These are phyloP conservation scores for Nitzschia sp. DNA, from an alignment of 108 stramenopile genomes.

Conservation along the genomic window DNA sequence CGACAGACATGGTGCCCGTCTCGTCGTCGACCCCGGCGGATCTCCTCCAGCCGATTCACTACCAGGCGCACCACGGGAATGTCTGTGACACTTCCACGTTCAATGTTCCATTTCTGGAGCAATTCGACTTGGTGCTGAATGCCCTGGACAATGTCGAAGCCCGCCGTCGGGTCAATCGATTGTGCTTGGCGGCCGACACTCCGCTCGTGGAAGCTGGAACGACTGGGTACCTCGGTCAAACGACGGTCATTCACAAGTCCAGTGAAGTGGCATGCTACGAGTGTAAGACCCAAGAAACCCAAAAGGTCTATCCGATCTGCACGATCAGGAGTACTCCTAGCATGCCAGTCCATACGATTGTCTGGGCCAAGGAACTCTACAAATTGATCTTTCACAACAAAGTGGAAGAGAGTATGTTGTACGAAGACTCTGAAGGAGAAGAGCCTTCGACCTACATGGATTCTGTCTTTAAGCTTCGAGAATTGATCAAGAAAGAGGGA, in stretches of 20 bases:
- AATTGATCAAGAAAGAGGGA: conserved; percentile 18
- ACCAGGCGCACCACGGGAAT: conserved; percentile 89
- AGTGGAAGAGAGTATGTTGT: conserved; percentile 88
- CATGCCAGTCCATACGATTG: conserved; percentile 99
- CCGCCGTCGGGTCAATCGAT: conserved; percentile 96
- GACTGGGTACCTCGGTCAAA: conserved; percentile 98
- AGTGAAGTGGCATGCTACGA: conserved; percentile 95
- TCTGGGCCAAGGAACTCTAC: conserved; percentile 99
- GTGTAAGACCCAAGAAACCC: conserved; percentile 93
- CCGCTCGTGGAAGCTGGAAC: conserved; percentile 98
- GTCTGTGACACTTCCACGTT: conserved; percentile 93
- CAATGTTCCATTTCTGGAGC: conserved; percentile 83
- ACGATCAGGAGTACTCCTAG: conserved; percentile 97
- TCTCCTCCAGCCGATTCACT: conserved; percentile 43
- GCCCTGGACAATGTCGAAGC: conserved; percentile 98
- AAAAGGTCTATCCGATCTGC: conserved; percentile 98
- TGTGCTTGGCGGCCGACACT: conserved; percentile 92
- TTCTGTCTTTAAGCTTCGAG: conserved; percentile 43
- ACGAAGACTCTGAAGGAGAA: conserved; percentile 45
- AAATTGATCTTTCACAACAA: conserved; percentile 90
- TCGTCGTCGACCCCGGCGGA: neutral
- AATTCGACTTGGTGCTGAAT: conserved; percentile 91
- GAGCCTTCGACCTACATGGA: conserved; percentile 82
- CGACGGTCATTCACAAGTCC: conserved; percentile 87
- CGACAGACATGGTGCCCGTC: conserved; percentile 53